A percentile compares a stretch with the other conserved stretches of the same genome.
phyloP scores from a whole-genome alignment of 768 basidiomycete genomes.

The Cystofilobasidium macerans region DNA sequence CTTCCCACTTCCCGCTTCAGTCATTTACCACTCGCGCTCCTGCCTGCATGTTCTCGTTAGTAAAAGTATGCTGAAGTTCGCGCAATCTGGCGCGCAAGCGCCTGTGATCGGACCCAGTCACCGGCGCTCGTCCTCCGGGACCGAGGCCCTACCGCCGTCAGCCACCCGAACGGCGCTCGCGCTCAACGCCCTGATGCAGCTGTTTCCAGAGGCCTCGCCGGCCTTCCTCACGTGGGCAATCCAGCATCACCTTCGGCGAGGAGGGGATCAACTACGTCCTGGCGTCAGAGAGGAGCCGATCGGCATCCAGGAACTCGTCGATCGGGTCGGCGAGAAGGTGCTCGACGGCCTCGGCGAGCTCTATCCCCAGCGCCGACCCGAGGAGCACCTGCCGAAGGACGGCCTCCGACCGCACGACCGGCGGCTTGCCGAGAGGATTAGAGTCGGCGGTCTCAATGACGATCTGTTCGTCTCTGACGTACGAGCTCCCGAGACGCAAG shows the following conservation, averaged over 20 bases:
- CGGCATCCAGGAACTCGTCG: constrained; percentile 5
- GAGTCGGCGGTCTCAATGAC: constrained; percentile 4
- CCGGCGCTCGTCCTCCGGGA: background rate
- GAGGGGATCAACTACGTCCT: too few species aligned
- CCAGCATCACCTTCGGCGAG: constrained; percentile 1
- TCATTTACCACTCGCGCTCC: too few species aligned
- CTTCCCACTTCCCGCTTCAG: too few species aligned
- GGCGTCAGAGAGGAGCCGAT: background rate
- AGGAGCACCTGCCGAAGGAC: background rate
- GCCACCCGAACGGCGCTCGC: constrained; percentile 1
- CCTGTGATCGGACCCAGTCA: background rate
- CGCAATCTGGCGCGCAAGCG: background rate
- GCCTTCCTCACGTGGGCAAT: constrained; percentile 19
- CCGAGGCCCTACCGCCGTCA: background rate
- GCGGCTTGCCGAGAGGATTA: background rate
- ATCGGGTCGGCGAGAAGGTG: constrained; percentile 19
- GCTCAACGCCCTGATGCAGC: background rate
- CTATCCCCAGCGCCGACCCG: constrained; percentile 2
- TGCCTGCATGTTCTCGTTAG: too few species aligned
- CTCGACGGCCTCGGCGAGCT: constrained; percentile 17
- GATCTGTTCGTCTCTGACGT: constrained; percentile 7
- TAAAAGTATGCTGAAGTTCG: too few species aligned
- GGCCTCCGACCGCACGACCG: too few species aligned
- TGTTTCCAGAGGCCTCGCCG: constrained; percentile 8
- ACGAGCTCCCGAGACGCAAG: background rate